Conservation (phyloP, 768 basidiomycete species). For the Lactarius indigo region DNA sequence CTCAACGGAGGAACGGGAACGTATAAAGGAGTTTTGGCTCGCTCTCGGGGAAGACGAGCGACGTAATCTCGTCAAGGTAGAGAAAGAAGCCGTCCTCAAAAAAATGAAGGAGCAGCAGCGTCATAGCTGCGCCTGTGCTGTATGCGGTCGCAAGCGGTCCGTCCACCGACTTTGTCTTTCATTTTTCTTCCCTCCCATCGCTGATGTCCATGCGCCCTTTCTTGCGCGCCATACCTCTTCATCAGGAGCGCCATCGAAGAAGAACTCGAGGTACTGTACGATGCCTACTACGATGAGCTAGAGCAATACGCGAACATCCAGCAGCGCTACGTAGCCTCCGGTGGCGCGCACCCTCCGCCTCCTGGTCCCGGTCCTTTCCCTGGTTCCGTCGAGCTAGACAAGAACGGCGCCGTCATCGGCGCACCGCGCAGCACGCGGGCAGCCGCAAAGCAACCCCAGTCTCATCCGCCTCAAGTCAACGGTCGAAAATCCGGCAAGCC, state of each 20-base stretch:
- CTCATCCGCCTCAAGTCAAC: slow-evolving; percentile 33
- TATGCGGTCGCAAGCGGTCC: slow-evolving; percentile 94
- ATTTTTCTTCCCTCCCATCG: slow-evolving; percentile 28
- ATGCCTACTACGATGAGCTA: slow-evolving; percentile 99
- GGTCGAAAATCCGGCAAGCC: slow-evolving; percentile 47
- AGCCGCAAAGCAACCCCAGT: slow-evolving; percentile 26
- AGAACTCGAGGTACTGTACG: slow-evolving; percentile 99
- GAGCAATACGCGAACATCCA: slow-evolving; percentile 98
- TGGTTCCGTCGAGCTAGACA: slow-evolving; percentile 94
- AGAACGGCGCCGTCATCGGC: slow-evolving; percentile 71
- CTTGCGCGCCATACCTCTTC: background rate
- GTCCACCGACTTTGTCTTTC: slow-evolving; percentile 38
- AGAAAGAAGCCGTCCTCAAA: slow-evolving; percentile 94
- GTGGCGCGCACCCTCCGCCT: slow-evolving; percentile 85
- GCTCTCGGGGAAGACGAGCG: slow-evolving; percentile 89
- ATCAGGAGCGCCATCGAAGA: slow-evolving; percentile 96
- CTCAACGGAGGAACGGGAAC: slow-evolving; percentile 88
- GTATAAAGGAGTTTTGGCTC: slow-evolving; percentile 98
- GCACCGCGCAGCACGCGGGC: slow-evolving; percentile 19
- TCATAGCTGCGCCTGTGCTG: slow-evolving; percentile 92
- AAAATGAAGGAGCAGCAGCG: slow-evolving; percentile 99
- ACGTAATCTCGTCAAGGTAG: slow-evolving; percentile 88
- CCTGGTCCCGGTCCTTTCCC: slow-evolving; percentile 98
- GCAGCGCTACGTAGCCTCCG: slow-evolving; percentile 90
- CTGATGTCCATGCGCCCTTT: slow-evolving; percentile 9